These are phyloP conservation scores for Phytophthora kernoviae DNA, from an alignment of 352 stramenopile species.

Conservation along the genomic window DNA sequence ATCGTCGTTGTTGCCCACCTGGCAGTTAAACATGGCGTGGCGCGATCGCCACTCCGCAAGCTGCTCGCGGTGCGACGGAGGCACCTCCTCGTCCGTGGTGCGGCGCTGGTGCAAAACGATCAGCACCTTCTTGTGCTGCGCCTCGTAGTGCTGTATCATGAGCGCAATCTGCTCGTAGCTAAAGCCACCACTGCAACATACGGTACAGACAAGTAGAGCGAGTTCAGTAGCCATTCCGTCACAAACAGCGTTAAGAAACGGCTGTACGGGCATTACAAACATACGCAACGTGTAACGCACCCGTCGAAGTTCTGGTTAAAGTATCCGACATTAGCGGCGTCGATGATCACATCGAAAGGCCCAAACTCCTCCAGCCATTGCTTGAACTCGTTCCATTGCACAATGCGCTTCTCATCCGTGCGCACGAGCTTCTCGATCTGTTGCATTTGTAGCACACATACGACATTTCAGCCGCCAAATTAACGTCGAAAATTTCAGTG, in stretches of 20 bases:
- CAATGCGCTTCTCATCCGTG: constrained; percentile 67
- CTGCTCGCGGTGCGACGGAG: constrained; percentile 67
- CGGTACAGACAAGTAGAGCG: constrained; percentile 14
- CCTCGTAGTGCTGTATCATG: constrained; percentile 91
- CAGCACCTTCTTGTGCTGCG: constrained; percentile 88
- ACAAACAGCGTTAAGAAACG: constrained; percentile 15
- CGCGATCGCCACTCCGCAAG: constrained; percentile 76
- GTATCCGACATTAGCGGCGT: constrained; percentile 98
- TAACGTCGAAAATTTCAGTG: neutral
- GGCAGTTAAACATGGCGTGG: constrained; percentile 92
- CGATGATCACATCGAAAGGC: constrained; percentile 94
- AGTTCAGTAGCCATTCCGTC: constrained; percentile 15
- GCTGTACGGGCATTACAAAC: constrained; percentile 15
- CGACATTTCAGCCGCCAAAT: neutral
- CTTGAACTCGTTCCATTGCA: constrained; percentile 88
- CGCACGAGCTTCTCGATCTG: constrained; percentile 83
- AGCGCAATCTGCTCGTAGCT: constrained; percentile 96
- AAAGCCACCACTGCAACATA: constrained; percentile 80
- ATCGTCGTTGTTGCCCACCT: constrained; percentile 98
- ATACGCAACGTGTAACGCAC: constrained; percentile 37
- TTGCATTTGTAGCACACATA: neutral
- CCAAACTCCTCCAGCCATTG: constrained; percentile 69
- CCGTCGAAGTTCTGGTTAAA: constrained; percentile 97
- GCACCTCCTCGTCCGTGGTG: constrained; percentile 89
- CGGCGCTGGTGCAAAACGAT: constrained; percentile 97